Evolutionary conservation across 1,139 yeast species (phyloP), one percentile per base, ranked within the genome.

Genomic region (Nadsonia starkeyi-henricii): DNA sequence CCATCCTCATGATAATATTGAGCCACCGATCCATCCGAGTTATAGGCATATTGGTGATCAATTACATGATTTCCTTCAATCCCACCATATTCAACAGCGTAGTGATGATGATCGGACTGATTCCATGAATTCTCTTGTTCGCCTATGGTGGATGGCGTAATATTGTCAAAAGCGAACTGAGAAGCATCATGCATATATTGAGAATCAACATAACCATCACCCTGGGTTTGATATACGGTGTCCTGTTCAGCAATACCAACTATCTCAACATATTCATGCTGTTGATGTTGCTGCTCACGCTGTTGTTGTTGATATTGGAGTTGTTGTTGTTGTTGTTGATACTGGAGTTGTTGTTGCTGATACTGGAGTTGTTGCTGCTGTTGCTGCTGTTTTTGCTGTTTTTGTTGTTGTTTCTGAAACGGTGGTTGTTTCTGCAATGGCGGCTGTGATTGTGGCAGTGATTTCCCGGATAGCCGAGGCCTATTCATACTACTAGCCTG

Each of bases 251-350:
- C 4, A 33, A 3, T 33, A 26, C 12, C 30, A 26, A 7, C 7
- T 15, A 15, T 4, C 12, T 33, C 39, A 33, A 7, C 17, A 33
- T 15, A 33, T 4, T 33, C 17, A 33, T n/a, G 17, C 9, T 33
- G 39, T 23, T 58, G 79, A 81, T 1, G 81, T 85, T 1, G 76
- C 86, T 0, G 83, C 86, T 0, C 66, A 82, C 15, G 77, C 84
- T 0, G 75, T 83, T 39, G 70, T 17, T 39, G 26, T 19, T 18
- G 20, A 7, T 41, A 7, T 33, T 33, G 33, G 43, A 28, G 48
- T 20, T 42, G 30, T 19, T 41, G 51, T 17, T 42, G 51, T 13
- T 23, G 43, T n/a, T 45, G 51, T 23, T 50, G 50, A 9, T 46
- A 36, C 28, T 45, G 50, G 5, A 28, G 49, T 23, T 30, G 45